Evolutionary conservation across 805 yeast genomes (phyloP).

Genomic region (Candida suzukii): DNA sequence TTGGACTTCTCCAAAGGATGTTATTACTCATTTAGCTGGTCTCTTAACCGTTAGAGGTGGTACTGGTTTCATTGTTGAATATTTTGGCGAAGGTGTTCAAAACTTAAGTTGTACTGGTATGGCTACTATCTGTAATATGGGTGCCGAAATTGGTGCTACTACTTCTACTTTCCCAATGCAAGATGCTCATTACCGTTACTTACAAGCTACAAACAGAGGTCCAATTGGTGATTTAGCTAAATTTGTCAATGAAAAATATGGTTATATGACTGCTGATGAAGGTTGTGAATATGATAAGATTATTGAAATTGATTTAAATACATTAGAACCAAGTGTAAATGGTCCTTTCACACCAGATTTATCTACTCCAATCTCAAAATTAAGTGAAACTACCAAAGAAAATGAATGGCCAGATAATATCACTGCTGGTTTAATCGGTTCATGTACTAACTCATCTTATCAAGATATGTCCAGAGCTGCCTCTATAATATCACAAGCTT

Average conservation of each 20-base stretch:
- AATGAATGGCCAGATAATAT: slow-evolving; percentile 92
- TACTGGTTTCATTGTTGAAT: slow-evolving; percentile 94
- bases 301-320: slow-evolving; percentile 81
- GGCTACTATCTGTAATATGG: slow-evolving; percentile 99
- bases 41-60: slow-evolving; percentile 96
- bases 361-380: slow-evolving; percentile 87
- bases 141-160: slow-evolving; percentile 99
- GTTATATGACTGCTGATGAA: slow-evolving; percentile 76
- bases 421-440: slow-evolving; percentile 93
- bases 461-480: slow-evolving; percentile 98
- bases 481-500: slow-evolving; percentile 87
- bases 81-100: slow-evolving; percentile 92
- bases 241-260: slow-evolving; percentile 53
- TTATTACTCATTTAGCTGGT: slow-evolving; percentile 90
- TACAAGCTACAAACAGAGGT: slow-evolving; percentile 79
- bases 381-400: slow-evolving; percentile 75
- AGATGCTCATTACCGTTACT: slow-evolving; percentile 80
- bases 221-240: slow-evolving; percentile 79
- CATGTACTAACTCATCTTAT: slow-evolving; percentile 97
- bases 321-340: slow-evolving; percentile 91
- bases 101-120: slow-evolving; percentile 95
- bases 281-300: slow-evolving; percentile 93
- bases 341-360: slow-evolving; percentile 99
- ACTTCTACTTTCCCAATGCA: slow-evolving; percentile 97
- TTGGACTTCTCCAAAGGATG: slow-evolving; percentile 97